Conservation (phyloP, 768 basidiomycete species). For the Amanita polypyramis region DNA sequence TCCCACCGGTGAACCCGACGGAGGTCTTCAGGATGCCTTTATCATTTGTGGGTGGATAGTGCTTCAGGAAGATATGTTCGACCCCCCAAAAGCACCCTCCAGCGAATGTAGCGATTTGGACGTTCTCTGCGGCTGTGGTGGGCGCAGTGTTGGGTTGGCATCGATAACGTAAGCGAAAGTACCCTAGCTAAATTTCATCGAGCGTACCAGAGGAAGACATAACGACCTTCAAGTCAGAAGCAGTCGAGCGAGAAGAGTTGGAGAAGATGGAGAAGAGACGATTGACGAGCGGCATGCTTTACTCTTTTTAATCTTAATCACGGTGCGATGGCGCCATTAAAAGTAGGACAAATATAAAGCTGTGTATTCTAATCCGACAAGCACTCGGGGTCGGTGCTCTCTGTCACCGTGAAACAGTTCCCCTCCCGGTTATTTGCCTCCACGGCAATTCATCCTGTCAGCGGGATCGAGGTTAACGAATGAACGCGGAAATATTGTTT, state of each 20-base stretch:
- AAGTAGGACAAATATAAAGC: no score
- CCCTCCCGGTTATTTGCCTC: neutral
- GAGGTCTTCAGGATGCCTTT: conserved; percentile 67
- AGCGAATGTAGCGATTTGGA: conserved; percentile 36
- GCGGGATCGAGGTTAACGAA: no score
- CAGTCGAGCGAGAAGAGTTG: conserved; percentile 5
- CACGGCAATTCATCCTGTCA: neutral
- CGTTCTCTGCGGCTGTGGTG: conserved; percentile 13
- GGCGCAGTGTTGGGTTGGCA: no score
- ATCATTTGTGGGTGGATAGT: conserved; percentile 58
- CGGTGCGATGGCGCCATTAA: neutral
- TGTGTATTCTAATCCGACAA: no score
- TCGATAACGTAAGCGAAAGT: neutral
- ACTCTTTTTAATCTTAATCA: neutral
- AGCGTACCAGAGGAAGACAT: conserved; percentile 31
- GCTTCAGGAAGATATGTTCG: conserved; percentile 76
- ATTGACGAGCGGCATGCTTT: neutral
- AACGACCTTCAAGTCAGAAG: conserved; percentile 26
- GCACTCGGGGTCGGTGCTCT: no score
- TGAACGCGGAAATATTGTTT: neutral
- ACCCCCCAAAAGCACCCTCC: conserved; percentile 82
- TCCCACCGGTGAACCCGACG: conserved; percentile 78
- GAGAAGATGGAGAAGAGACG: conserved; percentile 1
- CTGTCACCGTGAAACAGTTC: neutral
- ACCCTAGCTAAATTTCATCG: neutral